Base-by-base conservation (phyloP, 163 green algal species). In the Scenedesmus sp. region DNA sequence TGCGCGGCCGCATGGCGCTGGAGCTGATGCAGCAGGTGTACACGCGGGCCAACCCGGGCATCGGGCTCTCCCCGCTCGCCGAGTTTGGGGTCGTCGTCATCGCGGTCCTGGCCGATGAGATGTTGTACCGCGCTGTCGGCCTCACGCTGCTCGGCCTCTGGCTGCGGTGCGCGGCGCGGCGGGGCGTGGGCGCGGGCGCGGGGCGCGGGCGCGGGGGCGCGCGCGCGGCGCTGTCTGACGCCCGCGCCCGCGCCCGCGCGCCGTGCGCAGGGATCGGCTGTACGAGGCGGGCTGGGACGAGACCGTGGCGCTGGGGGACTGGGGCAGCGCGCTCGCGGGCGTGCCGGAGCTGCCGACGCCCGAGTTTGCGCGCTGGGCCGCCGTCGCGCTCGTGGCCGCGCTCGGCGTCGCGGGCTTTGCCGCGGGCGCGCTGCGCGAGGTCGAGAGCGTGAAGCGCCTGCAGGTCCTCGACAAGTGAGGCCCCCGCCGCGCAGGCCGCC, bases 21-120 rank as follows among this genome's bases (percentile, higher is more conserved):
- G 73, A 74, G 73, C 45, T 81, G 73, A 24, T 81, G 73, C 73
- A 81, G 73, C 60, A 73, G 60, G 48, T 81, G 33, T 74, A 81
- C 33, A 81, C 73, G 34, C 60, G 60, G 17, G 73, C 62, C 0
- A 81, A 81, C 45, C 73, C 73, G 5, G 60, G 60, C 39, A 65
- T 74, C n/a, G 62, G 62, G 9, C 47, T 81, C 31, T 66, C 26
- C 60, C 60, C 60, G 26, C 28, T 56, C 6, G 24, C 63, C 53
- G 73, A 81, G 60, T n/a, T 73, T 28, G 33, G 34, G 2, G 73
- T 81, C 15, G 60, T 65, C 47, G 22, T 13, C 18, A 60, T 81
- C 3, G 60, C 73, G 11, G 20, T 13, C 4, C 60, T 81, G 47
- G 73, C 73, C 44, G 73, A 81, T 54, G 73, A 81, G 73, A 81